Evolutionary conservation across 768 basidiomycete species (phyloP), one percentile per base, ranked within the genome.

Genomic region (Tylopilus plumbeoviolaceoides): DNA sequence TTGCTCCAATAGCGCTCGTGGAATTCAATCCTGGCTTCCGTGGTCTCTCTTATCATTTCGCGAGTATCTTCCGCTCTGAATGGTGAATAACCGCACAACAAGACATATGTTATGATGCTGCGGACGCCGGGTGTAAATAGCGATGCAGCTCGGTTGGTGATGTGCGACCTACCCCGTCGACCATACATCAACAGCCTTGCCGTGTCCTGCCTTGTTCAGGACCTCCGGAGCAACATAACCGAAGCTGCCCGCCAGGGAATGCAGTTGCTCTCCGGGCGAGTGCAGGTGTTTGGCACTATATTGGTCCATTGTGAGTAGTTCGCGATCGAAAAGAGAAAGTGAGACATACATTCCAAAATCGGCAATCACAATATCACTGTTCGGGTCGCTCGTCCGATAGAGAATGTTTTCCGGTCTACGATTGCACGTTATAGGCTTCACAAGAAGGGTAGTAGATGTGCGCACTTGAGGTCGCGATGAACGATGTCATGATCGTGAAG

Each of bases 1-100:
- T 95, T 97, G 70, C 83, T 81, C 97, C 97, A 99, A 57, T 94
- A 99, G 31, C 84, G 78, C 27, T 94, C 90, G 59, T 98, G 95
- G 67, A 99, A 98, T 59, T 89, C 87, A 44, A 98, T 78, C 60
- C 83, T 85, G 0, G 87, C 94, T 35, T 80, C 81, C 0, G 83
- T 86, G n/a, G 91, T 95, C 69, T 98, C 93, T 28, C 81, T 78
- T 47, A 89, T 76, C 35, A 98, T 78, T 44, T 84, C 81, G 53
- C 81, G 79, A 47, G 81, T 72, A 62, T 94, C 87, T 23, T 91
- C 88, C 0, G 89, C 85, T 40, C 92, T 81, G 77, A 98, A 98
- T 0, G 97, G 97, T 2, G 89, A 85, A 72, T 98, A 98, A 2
- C 95, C 95, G 62, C 95, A 95, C 1, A 97, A 78, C 14, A 98